These are phyloP conservation scores for Mycocentrospora acerina DNA, from an alignment of 2,329 filamentous ascomycete species.

Conservation along the genomic window DNA sequence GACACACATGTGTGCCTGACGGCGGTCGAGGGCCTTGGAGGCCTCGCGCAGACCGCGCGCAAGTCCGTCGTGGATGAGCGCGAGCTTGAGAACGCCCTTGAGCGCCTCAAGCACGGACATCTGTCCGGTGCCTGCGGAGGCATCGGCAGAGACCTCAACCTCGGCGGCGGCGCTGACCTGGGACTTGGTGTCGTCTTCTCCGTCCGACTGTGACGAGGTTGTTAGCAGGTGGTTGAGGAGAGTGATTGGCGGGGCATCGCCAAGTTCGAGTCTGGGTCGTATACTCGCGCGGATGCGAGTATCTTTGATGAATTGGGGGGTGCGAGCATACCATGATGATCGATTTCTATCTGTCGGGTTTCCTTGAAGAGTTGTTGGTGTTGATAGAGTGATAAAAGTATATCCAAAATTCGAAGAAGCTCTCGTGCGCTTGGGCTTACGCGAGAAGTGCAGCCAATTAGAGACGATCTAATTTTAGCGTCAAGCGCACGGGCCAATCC, in stretches of 20 bases:
- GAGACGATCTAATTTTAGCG: not conserved
- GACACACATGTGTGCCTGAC: constrained; percentile 99
- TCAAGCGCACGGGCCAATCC: no score
- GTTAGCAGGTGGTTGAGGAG: constrained; percentile 16
- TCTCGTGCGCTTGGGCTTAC: constrained; percentile 3
- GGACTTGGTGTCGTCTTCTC: constrained; percentile 98
- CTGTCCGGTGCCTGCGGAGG: constrained; percentile 74
- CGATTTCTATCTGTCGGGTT: constrained; percentile 43
- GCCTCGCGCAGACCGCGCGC: constrained; percentile 98
- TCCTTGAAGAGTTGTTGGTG: constrained; percentile 46
- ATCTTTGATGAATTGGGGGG: constrained; percentile 3
- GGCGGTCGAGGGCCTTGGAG: constrained; percentile 96
- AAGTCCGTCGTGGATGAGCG: constrained; percentile 99
- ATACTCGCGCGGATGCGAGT: not conserved
- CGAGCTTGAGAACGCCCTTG: constrained; percentile 98
- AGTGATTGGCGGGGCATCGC: constrained; percentile 3
- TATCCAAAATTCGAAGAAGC: constrained; percentile 11
- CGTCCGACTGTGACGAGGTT: constrained; percentile 76
- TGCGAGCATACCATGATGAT: constrained; percentile 44
- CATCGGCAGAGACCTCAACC: constrained; percentile 95
- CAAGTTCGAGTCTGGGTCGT: not conserved
- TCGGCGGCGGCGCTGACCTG: constrained; percentile 76
- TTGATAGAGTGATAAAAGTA: constrained; percentile 19
- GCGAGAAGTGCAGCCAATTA: constrained; percentile 3
- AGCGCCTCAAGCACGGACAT: constrained; percentile 98